phyloP scores from a whole-genome alignment of 192 early-diverging fungal species.

The Rhizoclosmatium globosum region DNA sequence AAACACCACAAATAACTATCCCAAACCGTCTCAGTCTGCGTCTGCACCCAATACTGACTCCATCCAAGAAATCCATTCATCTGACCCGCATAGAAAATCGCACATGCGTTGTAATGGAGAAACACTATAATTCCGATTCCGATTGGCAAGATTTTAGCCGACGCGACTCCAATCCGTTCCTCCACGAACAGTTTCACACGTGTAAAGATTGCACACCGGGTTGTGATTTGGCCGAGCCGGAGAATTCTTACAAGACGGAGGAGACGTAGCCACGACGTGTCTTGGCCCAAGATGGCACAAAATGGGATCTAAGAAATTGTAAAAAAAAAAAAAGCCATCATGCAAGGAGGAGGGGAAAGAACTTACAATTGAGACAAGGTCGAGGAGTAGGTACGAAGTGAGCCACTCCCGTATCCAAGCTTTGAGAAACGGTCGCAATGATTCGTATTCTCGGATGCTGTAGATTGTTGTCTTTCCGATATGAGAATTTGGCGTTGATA shows the following conservation, averaged over 20 bases:
- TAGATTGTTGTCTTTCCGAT: neutral
- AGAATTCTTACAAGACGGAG: neutral
- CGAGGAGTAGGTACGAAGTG: neutral
- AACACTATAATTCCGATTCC: slow-evolving; percentile 9
- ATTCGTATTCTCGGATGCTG: slow-evolving; percentile 9
- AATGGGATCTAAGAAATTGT: slow-evolving; percentile 21
- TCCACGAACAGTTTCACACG: neutral
- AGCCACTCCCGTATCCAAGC: neutral
- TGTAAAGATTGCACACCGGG: neutral
- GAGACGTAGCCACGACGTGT: neutral
- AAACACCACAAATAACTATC: slow-evolving; percentile 8
- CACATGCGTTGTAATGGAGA: slow-evolving; percentile 17
- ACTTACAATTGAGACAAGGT: slow-evolving; percentile 24
- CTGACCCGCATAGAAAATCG: neutral
- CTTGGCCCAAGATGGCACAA: neutral
- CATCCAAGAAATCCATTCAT: slow-evolving; percentile 7
- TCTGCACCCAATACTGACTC: neutral
- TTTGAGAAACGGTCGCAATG: neutral
- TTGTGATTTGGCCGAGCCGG: neutral
- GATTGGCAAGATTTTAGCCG: neutral
- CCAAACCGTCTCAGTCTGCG: neutral
- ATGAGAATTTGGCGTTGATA: neutral
- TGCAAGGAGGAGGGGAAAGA: neutral
- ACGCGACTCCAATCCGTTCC: neutral
- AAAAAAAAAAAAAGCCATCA: slow-evolving; percentile 33